Conservation (phyloP, 345 rosid genomes). For the Boechera divaricarpa region DNA sequence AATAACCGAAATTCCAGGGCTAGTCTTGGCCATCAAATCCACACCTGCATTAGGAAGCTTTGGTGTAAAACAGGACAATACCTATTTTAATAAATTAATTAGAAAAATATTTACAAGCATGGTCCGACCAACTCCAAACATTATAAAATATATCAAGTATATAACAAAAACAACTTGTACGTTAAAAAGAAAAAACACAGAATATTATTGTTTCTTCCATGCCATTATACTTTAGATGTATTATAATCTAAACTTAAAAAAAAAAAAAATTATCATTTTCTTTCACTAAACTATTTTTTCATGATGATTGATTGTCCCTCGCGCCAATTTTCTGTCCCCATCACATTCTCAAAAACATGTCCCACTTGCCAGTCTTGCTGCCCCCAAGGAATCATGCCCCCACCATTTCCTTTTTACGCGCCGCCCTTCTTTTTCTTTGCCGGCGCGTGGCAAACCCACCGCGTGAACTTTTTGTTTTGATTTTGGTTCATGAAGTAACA, state of each 20-base stretch:
- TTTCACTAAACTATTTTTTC: conserved; percentile 37
- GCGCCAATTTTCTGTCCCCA: conserved; percentile 44
- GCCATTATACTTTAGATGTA: conserved; percentile 34
- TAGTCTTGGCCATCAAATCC: too few species aligned
- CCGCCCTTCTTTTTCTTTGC: conserved; percentile 19
- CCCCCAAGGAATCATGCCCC: conserved; percentile 44
- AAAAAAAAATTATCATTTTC: conserved; percentile 12
- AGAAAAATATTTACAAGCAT: conserved; percentile 24
- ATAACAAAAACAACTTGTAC: conserved; percentile 2
- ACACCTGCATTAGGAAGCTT: too few species aligned
- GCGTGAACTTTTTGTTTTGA: background rate
- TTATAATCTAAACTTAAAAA: background rate
- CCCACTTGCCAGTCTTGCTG: conserved; percentile 43
- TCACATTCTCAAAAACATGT: conserved; percentile 35
- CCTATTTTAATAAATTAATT: background rate
- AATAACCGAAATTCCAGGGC: too few species aligned
- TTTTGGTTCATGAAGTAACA: conserved; percentile 2
- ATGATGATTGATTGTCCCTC: conserved; percentile 46
- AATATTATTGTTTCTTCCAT: conserved; percentile 22
- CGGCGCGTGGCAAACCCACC: conserved; percentile 29
- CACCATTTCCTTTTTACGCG: conserved; percentile 37
- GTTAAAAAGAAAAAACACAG: background rate
- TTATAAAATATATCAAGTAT: conserved; percentile 10
- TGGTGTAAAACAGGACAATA: background rate
- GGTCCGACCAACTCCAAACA: conserved; percentile 33